These are phyloP conservation scores for Suillus cothurnatus DNA, from an alignment of 768 basidiomycete genomes.

Conservation along the genomic window DNA sequence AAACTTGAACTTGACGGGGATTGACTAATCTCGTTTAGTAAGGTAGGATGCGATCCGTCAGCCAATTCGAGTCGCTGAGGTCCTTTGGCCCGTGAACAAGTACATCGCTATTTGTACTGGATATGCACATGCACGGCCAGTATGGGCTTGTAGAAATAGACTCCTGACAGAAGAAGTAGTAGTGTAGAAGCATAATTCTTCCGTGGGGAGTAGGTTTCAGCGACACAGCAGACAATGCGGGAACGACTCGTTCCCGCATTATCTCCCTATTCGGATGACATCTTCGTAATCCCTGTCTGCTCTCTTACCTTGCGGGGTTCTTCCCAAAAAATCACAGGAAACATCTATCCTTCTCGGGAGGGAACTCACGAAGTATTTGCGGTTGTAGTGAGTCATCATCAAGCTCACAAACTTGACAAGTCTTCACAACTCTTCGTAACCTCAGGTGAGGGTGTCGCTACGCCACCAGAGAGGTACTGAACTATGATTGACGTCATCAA, in stretches of 20 bases:
- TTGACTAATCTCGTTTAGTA: background rate
- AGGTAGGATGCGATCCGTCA: no score
- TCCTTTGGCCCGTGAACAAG: background rate
- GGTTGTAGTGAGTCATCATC: background rate
- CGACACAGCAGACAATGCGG: background rate
- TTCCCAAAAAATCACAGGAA: background rate
- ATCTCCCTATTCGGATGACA: background rate
- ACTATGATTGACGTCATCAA: background rate
- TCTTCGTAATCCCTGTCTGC: background rate
- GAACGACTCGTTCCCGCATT: background rate
- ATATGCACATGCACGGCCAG: background rate
- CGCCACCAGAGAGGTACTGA: background rate
- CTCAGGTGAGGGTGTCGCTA: background rate
- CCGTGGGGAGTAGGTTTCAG: background rate
- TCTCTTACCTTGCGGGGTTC: background rate
- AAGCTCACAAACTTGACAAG: background rate
- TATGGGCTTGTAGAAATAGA: background rate
- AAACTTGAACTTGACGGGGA: background rate
- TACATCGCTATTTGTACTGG: background rate
- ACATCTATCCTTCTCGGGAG: background rate
- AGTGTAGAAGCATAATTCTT: background rate
- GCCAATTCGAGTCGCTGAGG: no score
- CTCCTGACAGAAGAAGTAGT: background rate
- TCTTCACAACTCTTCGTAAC: background rate
- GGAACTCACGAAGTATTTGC: background rate